Evolutionary conservation across 371 early-diverging fungal genomes (phyloP).

Genomic region (Mortierella sp.): DNA sequence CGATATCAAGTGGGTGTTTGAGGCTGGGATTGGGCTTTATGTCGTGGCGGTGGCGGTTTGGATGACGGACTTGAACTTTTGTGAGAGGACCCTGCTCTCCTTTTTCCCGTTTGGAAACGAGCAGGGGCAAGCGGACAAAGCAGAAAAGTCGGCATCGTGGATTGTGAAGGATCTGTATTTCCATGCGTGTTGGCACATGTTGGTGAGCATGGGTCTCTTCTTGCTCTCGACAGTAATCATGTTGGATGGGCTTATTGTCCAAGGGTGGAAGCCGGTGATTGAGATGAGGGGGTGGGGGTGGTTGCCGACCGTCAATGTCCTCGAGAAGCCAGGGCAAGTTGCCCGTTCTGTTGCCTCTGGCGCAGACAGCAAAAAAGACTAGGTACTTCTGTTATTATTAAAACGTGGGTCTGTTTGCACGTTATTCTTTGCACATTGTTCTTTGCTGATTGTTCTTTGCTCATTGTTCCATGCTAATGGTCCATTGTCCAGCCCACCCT

Average conservation of each 20-base stretch:
- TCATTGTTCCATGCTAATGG: not conserved
- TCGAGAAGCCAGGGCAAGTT: not conserved
- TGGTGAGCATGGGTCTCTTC: constrained; percentile 40
- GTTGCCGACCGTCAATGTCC: constrained; percentile 30
- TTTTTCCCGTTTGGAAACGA: not conserved
- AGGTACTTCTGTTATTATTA: no score
- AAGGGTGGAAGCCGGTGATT: constrained; percentile 44
- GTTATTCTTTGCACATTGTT: not conserved
- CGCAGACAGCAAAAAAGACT: not conserved
- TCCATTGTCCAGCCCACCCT: not conserved
- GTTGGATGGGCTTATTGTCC: constrained; percentile 46
- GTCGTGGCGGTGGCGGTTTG: constrained; percentile 38
- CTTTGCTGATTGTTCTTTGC: not conserved
- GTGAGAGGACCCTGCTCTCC: constrained; percentile 17
- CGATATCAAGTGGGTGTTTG: constrained; percentile 39
- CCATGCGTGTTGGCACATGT: constrained; percentile 48
- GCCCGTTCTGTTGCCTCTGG: not conserved
- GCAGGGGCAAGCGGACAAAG: not conserved
- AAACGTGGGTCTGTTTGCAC: no score
- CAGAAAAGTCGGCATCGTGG: not conserved
- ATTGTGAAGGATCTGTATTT: constrained; percentile 45
- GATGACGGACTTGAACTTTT: constrained; percentile 48
- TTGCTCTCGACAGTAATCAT: constrained; percentile 47
- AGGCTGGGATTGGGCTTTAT: constrained; percentile 37
- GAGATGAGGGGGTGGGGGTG: constrained; percentile 34